These are phyloP conservation scores for Magnaporthiopsis incrustans DNA, from an alignment of 2,329 filamentous ascomycete genomes.

Conservation along the genomic window DNA sequence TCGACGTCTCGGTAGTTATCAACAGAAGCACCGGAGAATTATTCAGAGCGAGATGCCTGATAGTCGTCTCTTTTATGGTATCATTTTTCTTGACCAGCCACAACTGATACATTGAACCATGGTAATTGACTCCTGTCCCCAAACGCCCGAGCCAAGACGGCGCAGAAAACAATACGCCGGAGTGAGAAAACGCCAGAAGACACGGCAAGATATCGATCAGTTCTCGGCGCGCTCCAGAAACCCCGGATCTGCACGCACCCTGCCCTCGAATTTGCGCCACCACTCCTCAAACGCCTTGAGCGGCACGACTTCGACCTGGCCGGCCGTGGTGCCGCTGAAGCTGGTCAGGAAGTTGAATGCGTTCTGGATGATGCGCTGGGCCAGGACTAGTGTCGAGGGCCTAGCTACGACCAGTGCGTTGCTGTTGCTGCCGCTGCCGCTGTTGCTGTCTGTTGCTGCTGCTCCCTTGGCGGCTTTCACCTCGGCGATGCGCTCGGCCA, in stretches of 20 bases:
- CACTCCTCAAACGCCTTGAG: conserved; percentile 92
- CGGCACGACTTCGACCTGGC: conserved; percentile 75
- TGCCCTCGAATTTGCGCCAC: conserved; percentile 94
- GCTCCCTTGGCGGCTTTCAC: conserved; percentile 33
- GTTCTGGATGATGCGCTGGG: conserved; percentile 91
- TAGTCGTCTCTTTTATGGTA: too few relatives aligned
- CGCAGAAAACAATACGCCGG: too few relatives aligned
- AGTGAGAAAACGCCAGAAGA: too few relatives aligned
- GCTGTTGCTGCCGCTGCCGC: conserved; percentile 30
- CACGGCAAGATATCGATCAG: neutral
- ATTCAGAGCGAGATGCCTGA: too few relatives aligned
- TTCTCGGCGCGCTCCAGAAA: conserved; percentile 64
- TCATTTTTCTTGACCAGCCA: too few relatives aligned
- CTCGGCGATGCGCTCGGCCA: conserved; percentile 60
- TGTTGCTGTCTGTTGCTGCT: conserved; percentile 1
- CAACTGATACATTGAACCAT: too few relatives aligned
- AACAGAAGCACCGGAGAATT: neutral
- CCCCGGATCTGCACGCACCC: conserved; percentile 74
- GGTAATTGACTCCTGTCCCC: too few relatives aligned
- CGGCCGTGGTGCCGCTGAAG: conserved; percentile 58
- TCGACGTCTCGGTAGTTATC: neutral
- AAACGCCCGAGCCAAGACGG: too few relatives aligned
- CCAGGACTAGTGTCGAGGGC: conserved; percentile 61
- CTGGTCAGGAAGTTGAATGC: conserved; percentile 94
- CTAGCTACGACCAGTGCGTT: neutral